Evolutionary conservation across 257 asterid species (phyloP), one percentile per base, ranked within the genome.

Genomic region (Scutellaria galericulata): DNA sequence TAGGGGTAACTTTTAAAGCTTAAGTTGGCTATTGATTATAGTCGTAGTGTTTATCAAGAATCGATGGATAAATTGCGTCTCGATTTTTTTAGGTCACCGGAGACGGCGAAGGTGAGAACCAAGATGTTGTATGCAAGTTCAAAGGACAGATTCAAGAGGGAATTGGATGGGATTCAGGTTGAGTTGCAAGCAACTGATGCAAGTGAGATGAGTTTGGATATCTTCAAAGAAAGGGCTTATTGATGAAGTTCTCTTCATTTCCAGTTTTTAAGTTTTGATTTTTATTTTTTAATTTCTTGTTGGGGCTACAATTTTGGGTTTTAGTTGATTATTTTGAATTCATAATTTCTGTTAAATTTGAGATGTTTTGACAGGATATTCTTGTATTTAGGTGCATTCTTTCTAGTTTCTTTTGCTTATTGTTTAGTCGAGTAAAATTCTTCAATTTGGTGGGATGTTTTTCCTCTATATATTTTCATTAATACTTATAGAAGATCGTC

Each of bases 61-160:
- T 50, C 12, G 7, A 11, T 42, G 55, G 45, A 27, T 31, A 11
- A 15, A 31, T 14, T 10, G 40, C 9, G 6, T 7, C 6, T 56
- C 5, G 14, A 72, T 42, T 42, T 13, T 42, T 64, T 44, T 56
- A 83, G 87, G 87, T 80, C 87, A 6, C 87, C 87, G n/a, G 87
- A 83, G 39, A 64, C 22, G 2, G 74, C 87, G 7, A 78, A 20
- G 75, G 87, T 83, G 66, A 71, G 83, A 54, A 80, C 83, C 31
- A 83, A 83, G 87, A 83, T 83, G 87, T 60, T 83, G 42, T 83
- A 83, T 71, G 87, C 87, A 22, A 83, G 86, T 61, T 83, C 86
- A 15, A 83, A 83, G 57, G 86, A 83, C 72, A 72, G 86, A 22
- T 79, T 83, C 84, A 83, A 83, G 79, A 83, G 84, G 52, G 86